Evolutionary conservation across 1,284 basidiomycete genomes (phyloP), one percentile per base, ranked within the genome.

Genomic region (Cryptococcus neoformans): DNA sequence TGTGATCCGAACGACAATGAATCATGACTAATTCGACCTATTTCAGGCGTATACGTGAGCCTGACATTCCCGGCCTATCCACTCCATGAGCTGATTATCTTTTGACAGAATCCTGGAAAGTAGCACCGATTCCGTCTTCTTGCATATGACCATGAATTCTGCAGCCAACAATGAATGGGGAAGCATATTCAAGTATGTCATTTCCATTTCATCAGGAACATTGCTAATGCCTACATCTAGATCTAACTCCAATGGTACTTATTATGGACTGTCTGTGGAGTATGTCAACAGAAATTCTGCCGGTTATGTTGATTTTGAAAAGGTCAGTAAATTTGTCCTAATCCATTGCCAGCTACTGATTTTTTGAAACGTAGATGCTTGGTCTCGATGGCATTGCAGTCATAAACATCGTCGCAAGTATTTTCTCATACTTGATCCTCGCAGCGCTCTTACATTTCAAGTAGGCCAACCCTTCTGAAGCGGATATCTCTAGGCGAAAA

Each of bases 241-340:
- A 77, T 96, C 92, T 48, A 98, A 99, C 78, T 96, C 90, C 45
- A 99, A 99, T 70, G 95, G 95, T 39, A 99, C 96, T 0, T 98
- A 97, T 80, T 99, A 92, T 73, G 85, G 89, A 34, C 75, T 93
- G 14, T 90, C 92, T 0, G 72, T 90, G 49, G 88, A 91, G 65
- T 83, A 92, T 66, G 95, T 92, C 58, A 99, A 99, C 76, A 85
- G 95, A 34, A 88, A 99, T 73, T 80, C 84, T 0, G 74, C 80
- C 0, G 95, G 96, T 12, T 98, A 84, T 67, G 95, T 94, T 48
- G 96, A 99, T 76, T 99, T 99, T 68, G 95, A 99, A 80, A 99
- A 98, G 28, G 28, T 28, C 28, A 28, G 28, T 56, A 58, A 60
- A 9, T n/a, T 4, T 38, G n/a, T 35, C n/a, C 28, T 28, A 34